Conservation (phyloP, 2,329 filamentous ascomycete species). For the Teratosphaeria epicoccoides region DNA sequence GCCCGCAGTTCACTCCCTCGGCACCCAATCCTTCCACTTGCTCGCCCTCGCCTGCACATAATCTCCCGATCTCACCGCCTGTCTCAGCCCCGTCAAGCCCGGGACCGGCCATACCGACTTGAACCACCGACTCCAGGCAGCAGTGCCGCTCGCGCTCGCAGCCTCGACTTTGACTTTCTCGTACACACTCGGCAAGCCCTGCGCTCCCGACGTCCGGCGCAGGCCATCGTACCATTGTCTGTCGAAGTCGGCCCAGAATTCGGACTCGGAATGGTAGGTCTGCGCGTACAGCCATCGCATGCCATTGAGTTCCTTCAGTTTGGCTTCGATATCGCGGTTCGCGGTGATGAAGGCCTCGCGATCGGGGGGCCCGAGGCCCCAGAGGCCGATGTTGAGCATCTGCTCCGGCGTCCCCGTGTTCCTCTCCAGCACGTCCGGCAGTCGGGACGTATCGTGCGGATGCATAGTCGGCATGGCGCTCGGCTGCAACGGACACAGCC, state of each 20-base stretch:
- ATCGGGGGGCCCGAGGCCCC: constrained; percentile 41
- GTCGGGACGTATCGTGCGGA: constrained; percentile 15
- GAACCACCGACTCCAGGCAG: constrained; percentile 3
- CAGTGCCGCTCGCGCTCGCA: constrained; percentile 13
- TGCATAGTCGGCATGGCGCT: constrained; percentile 22
- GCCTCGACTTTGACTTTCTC: constrained; percentile 52
- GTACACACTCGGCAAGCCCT: constrained; percentile 52
- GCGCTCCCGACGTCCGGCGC: constrained; percentile 48
- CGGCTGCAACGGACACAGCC: constrained; percentile 37
- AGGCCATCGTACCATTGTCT: constrained; percentile 48
- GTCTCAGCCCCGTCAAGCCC: constrained; percentile 29
- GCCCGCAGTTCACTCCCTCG: too few species aligned
- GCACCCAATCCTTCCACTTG: constrained; percentile 23
- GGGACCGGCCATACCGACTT: constrained; percentile 26
- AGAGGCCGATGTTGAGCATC: constrained; percentile 54
- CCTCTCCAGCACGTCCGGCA: constrained; percentile 7
- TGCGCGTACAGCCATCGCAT: constrained; percentile 64
- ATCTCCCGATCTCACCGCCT: constrained; percentile 29
- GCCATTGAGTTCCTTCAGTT: constrained; percentile 48
- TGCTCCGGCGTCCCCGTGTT: constrained; percentile 13
- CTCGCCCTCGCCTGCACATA: constrained; percentile 26
- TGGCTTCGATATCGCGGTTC: constrained; percentile 52
- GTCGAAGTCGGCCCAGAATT: constrained; percentile 59
- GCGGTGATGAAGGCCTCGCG: constrained; percentile 39
- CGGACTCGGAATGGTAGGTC: constrained; percentile 55